These are phyloP conservation scores for Entophlyctis luteolus DNA, from an alignment of 192 early-diverging fungal species.

Conservation along the genomic window DNA sequence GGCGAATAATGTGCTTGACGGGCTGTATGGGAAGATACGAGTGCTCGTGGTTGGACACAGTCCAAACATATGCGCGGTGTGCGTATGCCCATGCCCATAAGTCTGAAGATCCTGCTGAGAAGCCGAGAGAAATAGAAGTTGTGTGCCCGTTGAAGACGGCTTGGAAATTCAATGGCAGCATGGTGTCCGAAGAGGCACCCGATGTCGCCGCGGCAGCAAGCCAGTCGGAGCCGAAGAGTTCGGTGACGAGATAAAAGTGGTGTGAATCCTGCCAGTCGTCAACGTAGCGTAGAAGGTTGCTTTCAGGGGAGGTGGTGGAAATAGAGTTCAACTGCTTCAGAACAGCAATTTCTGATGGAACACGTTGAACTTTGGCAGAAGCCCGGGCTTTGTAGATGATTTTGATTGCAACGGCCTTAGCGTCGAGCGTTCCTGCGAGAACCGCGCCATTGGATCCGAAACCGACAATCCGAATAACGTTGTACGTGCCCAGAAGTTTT, in stretches of 20 bases:
- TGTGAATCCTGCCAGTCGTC: constrained; percentile 4
- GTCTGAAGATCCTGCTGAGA: constrained; percentile 10
- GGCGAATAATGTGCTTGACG: constrained; percentile 34
- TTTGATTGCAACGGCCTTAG: constrained; percentile 11
- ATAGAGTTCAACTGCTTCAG: not conserved
- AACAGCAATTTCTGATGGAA: constrained; percentile 6
- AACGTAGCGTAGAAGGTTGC: not conserved
- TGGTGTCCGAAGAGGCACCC: not conserved
- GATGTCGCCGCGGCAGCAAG: not conserved
- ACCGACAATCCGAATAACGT: not conserved
- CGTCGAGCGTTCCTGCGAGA: not conserved
- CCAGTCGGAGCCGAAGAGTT: constrained; percentile 13
- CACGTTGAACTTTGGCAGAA: not conserved
- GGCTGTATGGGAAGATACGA: not conserved
- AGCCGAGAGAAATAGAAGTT: not conserved
- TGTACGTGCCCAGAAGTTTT: not conserved
- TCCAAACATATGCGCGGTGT: not conserved
- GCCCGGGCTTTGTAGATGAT: constrained; percentile 14
- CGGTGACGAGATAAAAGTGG: constrained; percentile 24
- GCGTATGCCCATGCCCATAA: constrained; percentile 17
- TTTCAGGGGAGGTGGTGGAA: not conserved
- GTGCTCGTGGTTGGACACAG: too few species aligned
- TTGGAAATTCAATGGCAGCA: not conserved
- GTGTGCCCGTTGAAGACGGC: not conserved
- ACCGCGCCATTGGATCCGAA: constrained; percentile 21